A percentile compares a stretch with the other conserved stretches of the same genome.
Conservation (phyloP, 495 filamentous ascomycete species). For the Chlorociboria aeruginascens region DNA sequence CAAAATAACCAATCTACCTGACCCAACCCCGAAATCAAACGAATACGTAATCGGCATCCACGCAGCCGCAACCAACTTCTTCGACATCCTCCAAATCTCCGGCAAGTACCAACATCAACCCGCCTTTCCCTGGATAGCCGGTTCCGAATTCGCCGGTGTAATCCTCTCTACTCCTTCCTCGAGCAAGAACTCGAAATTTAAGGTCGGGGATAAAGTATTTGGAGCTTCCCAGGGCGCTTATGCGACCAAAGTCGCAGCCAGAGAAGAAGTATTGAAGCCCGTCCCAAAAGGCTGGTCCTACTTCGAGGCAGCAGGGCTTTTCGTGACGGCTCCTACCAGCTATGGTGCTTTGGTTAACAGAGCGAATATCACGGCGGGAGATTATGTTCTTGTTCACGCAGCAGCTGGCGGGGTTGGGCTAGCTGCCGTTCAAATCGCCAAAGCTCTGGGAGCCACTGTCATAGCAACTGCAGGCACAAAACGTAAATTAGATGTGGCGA, state of each 20-base stretch:
- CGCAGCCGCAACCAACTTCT: constrained; percentile 87
- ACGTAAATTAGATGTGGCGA: constrained; percentile 69
- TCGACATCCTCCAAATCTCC: constrained; percentile 42
- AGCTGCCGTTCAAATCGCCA: constrained; percentile 87
- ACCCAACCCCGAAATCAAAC: constrained; percentile 51
- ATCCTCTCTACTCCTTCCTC: constrained; percentile 51
- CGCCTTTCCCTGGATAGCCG: constrained; percentile 75
- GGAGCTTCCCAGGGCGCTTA: constrained; percentile 81
- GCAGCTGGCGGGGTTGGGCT: constrained; percentile 88
- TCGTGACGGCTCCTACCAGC: constrained; percentile 83
- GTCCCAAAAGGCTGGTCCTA: constrained; percentile 74
- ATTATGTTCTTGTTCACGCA: constrained; percentile 85
- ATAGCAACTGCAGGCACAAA: constrained; percentile 75
- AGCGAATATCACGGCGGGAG: constrained; percentile 63
- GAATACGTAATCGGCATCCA: constrained; percentile 86
- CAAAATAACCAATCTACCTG: constrained; percentile 56
- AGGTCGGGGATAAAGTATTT: constrained; percentile 72
- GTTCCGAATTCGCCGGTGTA: constrained; percentile 75
- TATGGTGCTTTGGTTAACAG: constrained; percentile 75
- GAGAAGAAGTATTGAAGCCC: constrained; percentile 54
- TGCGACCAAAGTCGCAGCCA: constrained; percentile 58
- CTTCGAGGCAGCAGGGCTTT: constrained; percentile 75
- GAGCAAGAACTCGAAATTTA: constrained; percentile 39
- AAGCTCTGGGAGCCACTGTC: constrained; percentile 79
- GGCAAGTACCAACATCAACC: constrained; percentile 47